A percentile compares a stretch with the other conserved stretches of the same genome.
Evolutionary conservation across 2,329 filamentous ascomycete species (phyloP).

Genomic region (Hymenoscyphus fructigenus): DNA sequence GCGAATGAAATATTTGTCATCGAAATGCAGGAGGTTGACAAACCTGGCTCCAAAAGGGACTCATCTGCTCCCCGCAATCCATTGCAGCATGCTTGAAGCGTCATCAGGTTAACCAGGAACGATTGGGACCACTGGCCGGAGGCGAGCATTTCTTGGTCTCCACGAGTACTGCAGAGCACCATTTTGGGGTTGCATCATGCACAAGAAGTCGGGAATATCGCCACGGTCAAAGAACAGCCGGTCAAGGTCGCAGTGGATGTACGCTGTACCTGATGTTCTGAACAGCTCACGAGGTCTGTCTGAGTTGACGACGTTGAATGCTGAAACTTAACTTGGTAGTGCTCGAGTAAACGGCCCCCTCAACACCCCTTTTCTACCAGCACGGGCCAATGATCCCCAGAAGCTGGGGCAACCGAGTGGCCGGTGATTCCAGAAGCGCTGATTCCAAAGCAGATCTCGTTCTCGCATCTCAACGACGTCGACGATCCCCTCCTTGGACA

Average conservation of each 20-base stretch:
- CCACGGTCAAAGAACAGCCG: not conserved
- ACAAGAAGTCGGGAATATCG: too few species aligned
- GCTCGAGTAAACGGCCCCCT: too few species aligned
- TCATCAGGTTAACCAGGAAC: not conserved
- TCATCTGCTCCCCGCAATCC: constrained; percentile 1
- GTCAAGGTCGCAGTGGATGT: not conserved
- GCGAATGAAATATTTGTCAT: constrained; percentile 5
- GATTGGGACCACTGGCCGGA: not conserved
- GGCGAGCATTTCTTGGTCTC: not conserved
- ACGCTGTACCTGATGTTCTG: not conserved
- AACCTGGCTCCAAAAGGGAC: too few species aligned
- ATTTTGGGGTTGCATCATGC: not conserved
- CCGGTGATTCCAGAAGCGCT: not conserved
- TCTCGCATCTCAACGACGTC: not conserved
- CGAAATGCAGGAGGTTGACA: constrained; percentile 5
- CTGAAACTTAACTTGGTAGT: too few species aligned
- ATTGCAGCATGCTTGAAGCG: not conserved
- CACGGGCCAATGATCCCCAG: not conserved
- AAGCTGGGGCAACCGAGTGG: not conserved
- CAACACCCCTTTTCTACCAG: too few species aligned
- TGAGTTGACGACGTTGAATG: not conserved
- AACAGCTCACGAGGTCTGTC: not conserved
- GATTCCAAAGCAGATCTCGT: not conserved
- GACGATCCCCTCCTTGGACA: not conserved
- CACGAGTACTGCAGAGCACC: not conserved